Conservation (phyloP, 2,329 filamentous ascomycete genomes). For the Pseudogymnoascus sp. region DNA sequence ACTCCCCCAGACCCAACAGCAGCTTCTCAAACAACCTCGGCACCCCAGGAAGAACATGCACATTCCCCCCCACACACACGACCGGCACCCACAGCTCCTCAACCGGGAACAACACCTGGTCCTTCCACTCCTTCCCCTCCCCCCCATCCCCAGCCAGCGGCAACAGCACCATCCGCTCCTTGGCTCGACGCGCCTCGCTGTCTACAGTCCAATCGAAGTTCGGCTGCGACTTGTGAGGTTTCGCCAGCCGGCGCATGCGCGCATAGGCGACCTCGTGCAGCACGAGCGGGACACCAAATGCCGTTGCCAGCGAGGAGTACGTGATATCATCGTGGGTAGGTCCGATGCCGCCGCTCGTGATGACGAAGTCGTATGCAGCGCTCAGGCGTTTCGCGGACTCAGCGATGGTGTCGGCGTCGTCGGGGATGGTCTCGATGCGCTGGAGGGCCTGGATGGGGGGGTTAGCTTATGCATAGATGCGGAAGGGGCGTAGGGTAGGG, state of each 20-base stretch:
- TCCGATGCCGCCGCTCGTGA: constrained; percentile 91
- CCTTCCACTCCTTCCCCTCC: constrained; percentile 52
- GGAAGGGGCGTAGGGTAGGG: constrained; percentile 41
- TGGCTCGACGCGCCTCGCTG: constrained; percentile 70
- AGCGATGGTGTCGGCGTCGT: constrained; percentile 84
- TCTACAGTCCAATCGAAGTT: constrained; percentile 81
- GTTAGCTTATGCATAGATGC: constrained; percentile 53
- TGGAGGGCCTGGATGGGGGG: constrained; percentile 55
- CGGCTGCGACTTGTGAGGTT: constrained; percentile 64
- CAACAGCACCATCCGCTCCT: constrained; percentile 83
- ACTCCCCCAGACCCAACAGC: constrained; percentile 68
- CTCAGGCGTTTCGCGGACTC: constrained; percentile 87
- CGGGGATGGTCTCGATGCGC: constrained; percentile 85
- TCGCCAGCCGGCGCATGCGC: constrained; percentile 77
- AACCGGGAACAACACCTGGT: constrained; percentile 72
- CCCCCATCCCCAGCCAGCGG: constrained; percentile 54
- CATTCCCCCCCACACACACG: constrained; percentile 80
- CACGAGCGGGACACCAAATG: constrained; percentile 69
- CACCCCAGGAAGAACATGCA: constrained; percentile 88
- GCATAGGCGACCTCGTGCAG: constrained; percentile 71
- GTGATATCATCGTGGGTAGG: constrained; percentile 98
- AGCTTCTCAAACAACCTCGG: constrained; percentile 75
- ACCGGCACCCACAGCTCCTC: constrained; percentile 90
- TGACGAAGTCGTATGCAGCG: constrained; percentile 83
- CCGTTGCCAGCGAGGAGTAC: constrained; percentile 87